Conservation (phyloP, 73 alveolate species). For the Tetrahymena elliotti region DNA sequence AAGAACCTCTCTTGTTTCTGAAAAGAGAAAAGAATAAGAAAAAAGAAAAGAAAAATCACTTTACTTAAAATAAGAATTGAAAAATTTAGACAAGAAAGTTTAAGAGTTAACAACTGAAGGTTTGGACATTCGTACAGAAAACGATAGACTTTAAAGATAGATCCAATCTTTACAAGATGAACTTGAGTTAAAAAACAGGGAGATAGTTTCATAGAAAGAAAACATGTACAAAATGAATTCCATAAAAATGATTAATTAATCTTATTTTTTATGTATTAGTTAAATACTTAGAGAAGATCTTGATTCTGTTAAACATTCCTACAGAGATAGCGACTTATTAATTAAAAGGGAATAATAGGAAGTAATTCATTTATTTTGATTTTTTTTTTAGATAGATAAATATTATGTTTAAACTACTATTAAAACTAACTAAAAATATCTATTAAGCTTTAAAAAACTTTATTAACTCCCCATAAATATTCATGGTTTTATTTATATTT, state of each 20-base stretch:
- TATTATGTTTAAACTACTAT: no score
- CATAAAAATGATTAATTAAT: neutral
- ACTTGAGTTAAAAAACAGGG: neutral
- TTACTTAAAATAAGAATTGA: neutral
- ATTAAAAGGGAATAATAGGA: neutral
- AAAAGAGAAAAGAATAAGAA: neutral
- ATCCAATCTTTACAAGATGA: neutral
- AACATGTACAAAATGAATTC: neutral
- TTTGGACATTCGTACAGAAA: neutral
- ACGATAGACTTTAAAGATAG: neutral
- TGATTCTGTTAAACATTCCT: neutral
- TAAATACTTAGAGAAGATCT: neutral
- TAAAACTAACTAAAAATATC: no score
- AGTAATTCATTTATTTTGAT: neutral
- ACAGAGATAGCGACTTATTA: neutral
- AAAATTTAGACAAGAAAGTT: neutral
- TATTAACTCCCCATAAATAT: no score
- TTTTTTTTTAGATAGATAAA: no score
- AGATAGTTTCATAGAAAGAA: neutral
- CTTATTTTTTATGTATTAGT: neutral
- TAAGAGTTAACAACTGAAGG: neutral
- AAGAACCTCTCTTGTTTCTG: neutral
- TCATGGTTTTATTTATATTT: no score
- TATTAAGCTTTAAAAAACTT: no score
- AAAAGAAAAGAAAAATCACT: neutral